Base-by-base conservation (phyloP, 2,329 filamentous ascomycete genomes). In the Alternaria hordeiaustralica region DNA sequence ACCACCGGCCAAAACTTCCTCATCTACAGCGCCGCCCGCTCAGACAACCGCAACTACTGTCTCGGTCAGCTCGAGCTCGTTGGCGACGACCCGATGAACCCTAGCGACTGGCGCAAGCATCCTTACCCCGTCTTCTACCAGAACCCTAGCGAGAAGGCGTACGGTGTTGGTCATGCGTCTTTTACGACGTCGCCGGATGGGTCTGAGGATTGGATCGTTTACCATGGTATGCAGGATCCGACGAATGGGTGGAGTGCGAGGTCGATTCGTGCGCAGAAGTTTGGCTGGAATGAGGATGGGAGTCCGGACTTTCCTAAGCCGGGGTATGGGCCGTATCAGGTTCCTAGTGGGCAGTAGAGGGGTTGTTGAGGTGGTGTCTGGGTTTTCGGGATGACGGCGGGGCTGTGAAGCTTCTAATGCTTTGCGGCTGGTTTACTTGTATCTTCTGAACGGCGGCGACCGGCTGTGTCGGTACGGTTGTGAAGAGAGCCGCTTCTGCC, bases 1-100 rank as follows among this genome's bases (percentile, higher is more conserved):
- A 65, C 69, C 6, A 86, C 84, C 1, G 80, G 81, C 15, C 84
- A 85, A 63, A 72, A 78, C 6, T 86, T 86, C 66, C 70, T 86
- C 62, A 82, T 86, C 46, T 86, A 84, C 76, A 81, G 77, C 45
- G 84, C 83, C 18, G 84, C 82, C 1, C 78, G 84, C 43, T 82
- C 80, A n/a, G 84, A 86, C 66, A 86, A 85, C 63, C 78, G 82
- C 3, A 85, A 85, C 73, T 86, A 86, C 75, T 86, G 84, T 65
- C 82, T 86, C 23, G 84, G 83, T 4, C 82, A 84, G 66, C 76
- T 86, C 18, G 84, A 86, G 70, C 80, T 86, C 1, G 73, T 84
- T 3, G 84, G 84, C 21, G 71, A 80, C 20, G 82, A 86, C 60
- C 84, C 84, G 0, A 84, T 86, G 83, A 82, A 85, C 61, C 76